A percentile compares a stretch with the other conserved stretches of the same genome.
Evolutionary conservation across 208 protist genomes (phyloP).

Genomic region (Entamoeba histolytica): DNA sequence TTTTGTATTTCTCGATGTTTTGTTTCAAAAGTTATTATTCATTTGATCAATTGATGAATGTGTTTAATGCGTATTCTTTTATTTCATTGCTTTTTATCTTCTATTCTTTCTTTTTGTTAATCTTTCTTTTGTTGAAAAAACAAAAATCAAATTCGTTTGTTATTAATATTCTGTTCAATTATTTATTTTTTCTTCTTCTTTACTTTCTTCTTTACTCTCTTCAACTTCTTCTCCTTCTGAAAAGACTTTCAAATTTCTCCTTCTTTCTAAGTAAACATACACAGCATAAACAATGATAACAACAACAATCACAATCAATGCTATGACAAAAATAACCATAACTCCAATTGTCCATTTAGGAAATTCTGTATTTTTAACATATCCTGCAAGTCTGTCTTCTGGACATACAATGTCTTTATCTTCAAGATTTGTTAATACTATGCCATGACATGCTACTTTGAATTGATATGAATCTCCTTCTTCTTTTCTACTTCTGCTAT

Average conservation of each 20-base stretch:
- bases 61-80: too few species aligned
- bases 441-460: background rate
- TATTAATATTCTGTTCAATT: too few species aligned
- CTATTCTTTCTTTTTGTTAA: too few species aligned
- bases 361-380: background rate
- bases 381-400: background rate
- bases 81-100: too few species aligned
- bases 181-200: background rate
- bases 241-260: background rate
- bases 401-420: background rate
- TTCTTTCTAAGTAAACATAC: background rate
- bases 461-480: too few species aligned
- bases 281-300: background rate
- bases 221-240: background rate
- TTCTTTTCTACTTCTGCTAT: background rate
- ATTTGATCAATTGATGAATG: too few species aligned
- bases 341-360: background rate
- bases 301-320: background rate
- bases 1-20: too few species aligned
- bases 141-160: too few species aligned
- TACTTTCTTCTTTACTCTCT: background rate
- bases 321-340: background rate
- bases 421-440: background rate
- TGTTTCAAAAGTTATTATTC: too few species aligned
- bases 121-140: too few species aligned